Base-by-base conservation (phyloP, 2,329 filamentous ascomycete species). In the Rutstroemia sp. region DNA sequence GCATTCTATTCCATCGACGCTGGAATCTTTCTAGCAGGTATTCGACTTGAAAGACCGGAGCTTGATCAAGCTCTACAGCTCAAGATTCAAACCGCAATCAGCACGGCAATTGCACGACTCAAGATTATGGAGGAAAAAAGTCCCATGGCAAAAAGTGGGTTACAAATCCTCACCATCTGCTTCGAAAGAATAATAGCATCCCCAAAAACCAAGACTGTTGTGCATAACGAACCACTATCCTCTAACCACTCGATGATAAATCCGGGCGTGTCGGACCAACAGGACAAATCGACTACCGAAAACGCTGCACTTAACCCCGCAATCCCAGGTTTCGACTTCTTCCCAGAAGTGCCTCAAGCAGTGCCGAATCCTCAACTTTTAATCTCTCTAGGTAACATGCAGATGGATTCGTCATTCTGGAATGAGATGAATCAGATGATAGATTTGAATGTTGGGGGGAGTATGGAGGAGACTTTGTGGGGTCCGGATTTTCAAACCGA, bases 1-100 rank as follows among this genome's bases (percentile, higher is more conserved):
- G 44, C 58, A 17, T 60, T 57, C 17, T 57, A 48, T 6, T 49
- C 54, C 6, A 54, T 57, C 17, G 54, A 51, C 16, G 38, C 34
- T 51, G 48, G 48, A 40, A 40, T 51, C 5, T 5, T 51, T 14
- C 39, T 51, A 14, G 38, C 48, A 7, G 48, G 48, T 9, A 51
- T 51, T 5, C 9, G 23, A 25, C 39, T 51, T 10, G 48, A 39
- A n/a, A 39, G 34, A 40, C 48, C 36, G 5, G 12, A 19, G 14
- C 9, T 53, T 23, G 39, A 46, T 12, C 7, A 2, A 27, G 4
- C 8, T 34, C 7, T 47, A 16, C 17, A 46, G 50, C n/a, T 25
- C 16, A 46, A 10, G 44, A 53, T 53, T 25, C 40, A 46, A 54
- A 40, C 3, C 54, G 48, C 48, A 23, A 51, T 51, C 5, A 38